A percentile compares a stretch with the other conserved stretches of the same genome.
Conservation (phyloP, 371 early-diverging fungal genomes). For the Syncephalastrum sp. region DNA sequence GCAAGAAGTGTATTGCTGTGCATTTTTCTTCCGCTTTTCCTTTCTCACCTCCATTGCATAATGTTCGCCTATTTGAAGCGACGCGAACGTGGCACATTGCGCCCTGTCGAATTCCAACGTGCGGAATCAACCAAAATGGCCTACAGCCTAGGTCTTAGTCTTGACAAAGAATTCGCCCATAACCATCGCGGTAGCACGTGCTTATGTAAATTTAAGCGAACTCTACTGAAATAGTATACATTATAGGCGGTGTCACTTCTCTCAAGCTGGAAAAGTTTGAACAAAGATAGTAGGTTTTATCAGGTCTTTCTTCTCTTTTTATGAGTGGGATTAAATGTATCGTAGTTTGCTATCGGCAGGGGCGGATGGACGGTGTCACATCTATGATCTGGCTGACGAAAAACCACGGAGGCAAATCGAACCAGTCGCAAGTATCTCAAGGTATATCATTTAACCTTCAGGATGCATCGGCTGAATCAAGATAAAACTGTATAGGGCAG, state of each 20-base stretch:
- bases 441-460: conserved; percentile 24
- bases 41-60: too few species aligned
- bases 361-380: conserved; percentile 62
- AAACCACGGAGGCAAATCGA: conserved; percentile 33
- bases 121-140: conserved; percentile 39
- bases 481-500: conserved; percentile 20
- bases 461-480: background rate
- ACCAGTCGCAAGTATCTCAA: conserved; percentile 45
- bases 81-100: conserved; percentile 32
- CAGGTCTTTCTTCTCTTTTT: background rate
- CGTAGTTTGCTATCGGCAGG: conserved; percentile 67
- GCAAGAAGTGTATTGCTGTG: too few species aligned
- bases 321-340: background rate
- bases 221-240: background rate
- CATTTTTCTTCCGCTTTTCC: too few species aligned
- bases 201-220: background rate
- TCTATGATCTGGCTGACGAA: conserved; percentile 66
- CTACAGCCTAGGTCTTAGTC: conserved; percentile 36
- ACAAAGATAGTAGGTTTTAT: conserved; percentile 53
- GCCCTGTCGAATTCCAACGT: conserved; percentile 27
- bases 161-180: conserved; percentile 32
- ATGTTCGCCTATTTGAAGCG: conserved; percentile 41
- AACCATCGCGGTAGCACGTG: conserved; percentile 34
- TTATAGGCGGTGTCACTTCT: conserved; percentile 53
- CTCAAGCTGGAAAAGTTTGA: conserved; percentile 60